Base-by-base conservation (phyloP, 2,329 filamentous ascomycete species). In the Exophiala mesophila region DNA sequence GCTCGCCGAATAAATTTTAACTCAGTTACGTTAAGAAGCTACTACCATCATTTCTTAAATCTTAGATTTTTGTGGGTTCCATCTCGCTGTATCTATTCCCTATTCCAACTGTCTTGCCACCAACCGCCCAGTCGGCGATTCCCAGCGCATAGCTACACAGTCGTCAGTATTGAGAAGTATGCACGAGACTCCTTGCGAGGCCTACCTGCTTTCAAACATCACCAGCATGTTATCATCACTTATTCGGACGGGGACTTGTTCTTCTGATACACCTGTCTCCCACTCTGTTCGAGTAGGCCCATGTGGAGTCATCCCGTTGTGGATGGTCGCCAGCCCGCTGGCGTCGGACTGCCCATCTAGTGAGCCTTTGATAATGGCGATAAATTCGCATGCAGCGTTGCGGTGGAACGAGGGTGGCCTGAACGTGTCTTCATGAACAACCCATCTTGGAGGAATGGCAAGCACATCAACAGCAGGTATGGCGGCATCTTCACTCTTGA, bases 241-340 rank as follows among this genome's bases (percentile, higher is more conserved):
- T 32, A 76, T 68, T 55, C 77, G 78, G 42, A 62, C 59, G 2
- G 76, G 76, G 50, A 71, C 71, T 52, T 79, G 62, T 39, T 72
- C 66, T 1, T 63, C 69, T 53, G 71, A 68, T 24, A 65, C 70
- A 3, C 74, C 73, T 16, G 67, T 72, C 52, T 76, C 71, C 45
- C 76, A 75, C 1, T 75, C 73, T 32, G 65, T 64, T 5, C 64
- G 63, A 56, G 77, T 74, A 0, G 74, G 74, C 0, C 77, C 77
- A 57, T 81, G 82, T 0, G 78, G 79, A 48, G 78, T 80, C 77
- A 85, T 85, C n/a, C 80, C 75, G 55, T 84, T 85, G 59, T 86
- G 82, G 61, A 80, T 60, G 59, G 71, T 76, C 1, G 77, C 74
- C 1, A 74, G 75, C 12, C 71, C 69, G 54, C 34, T 37, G 39